phyloP scores from a whole-genome alignment of 2,329 filamentous ascomycete species.

The Colletotrichum echinochloae region DNA sequence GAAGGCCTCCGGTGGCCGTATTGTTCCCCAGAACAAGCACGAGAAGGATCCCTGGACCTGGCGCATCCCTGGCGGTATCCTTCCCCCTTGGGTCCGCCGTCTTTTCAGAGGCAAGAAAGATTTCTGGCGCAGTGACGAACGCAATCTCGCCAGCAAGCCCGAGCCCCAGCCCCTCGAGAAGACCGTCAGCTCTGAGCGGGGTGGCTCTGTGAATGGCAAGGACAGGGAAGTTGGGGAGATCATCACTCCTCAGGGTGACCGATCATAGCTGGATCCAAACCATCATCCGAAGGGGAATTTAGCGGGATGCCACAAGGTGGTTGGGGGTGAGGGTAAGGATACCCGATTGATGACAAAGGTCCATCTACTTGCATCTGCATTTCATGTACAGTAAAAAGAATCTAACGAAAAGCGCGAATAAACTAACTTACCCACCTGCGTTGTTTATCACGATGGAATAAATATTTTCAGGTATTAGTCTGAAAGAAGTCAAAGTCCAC shows the following conservation, averaged over 20 bases:
- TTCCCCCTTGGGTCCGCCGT: conserved; percentile 80
- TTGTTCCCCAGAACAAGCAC: conserved; percentile 80
- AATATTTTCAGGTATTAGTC: no score
- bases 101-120: conserved; percentile 75
- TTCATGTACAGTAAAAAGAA: conserved; percentile 9
- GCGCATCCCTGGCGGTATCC: conserved; percentile 77
- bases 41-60: conserved; percentile 86
- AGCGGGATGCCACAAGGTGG: background rate
- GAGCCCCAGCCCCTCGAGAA: conserved; percentile 42
- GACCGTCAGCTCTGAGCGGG: conserved; percentile 39
- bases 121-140: conserved; percentile 71
- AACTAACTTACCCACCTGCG: background rate
- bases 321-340: background rate
- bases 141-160: conserved; percentile 41
- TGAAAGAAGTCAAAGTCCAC: background rate
- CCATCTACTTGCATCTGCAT: conserved; percentile 3
- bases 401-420: conserved; percentile 13
- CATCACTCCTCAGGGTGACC: conserved; percentile 28
- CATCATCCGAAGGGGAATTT: background rate
- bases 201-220: conserved; percentile 32
- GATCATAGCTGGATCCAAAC: background rate
- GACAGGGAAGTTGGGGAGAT: conserved; percentile 38
- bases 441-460: background rate
- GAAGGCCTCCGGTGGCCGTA: conserved; percentile 73
- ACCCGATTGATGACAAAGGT: background rate